Evolutionary conservation across 2,329 filamentous ascomycete genomes (phyloP), one percentile per base, ranked within the genome.

Genomic region (Raffaelea deltoideospora): DNA sequence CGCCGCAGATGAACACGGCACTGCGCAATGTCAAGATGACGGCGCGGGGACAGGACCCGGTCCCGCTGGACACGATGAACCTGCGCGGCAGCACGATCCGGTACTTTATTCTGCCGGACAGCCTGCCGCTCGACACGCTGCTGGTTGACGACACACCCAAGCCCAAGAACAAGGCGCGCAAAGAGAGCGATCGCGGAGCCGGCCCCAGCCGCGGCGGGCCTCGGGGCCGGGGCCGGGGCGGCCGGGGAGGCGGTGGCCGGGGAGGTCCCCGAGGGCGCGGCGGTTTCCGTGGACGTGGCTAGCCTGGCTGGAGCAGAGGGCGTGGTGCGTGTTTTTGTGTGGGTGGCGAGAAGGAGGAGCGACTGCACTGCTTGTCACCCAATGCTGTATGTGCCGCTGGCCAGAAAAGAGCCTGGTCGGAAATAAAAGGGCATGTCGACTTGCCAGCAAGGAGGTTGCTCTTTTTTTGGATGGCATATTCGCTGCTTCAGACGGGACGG

Each of bases 141-240:
- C 72, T 98, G 43, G 86, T 98, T 49, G 90, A 98, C 57, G 90
- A 98, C 61, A 77, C 85, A 51, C 86, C 88, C 35, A 98, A 98
- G 69, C 88, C 90, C 43, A 96, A 96, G 80, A 98, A 98, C 66
- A 98, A 98, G 76, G 88, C 90, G 20, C 76, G 88, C 55, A 98
- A 98, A 70, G 90, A 96, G 64, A 70, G 69, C 23, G 72, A 74
- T 41, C 65, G 77, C 33, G 70, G 66, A 10, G 59, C 68, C 24
- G 65, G 74, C 41, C n/a, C n/a, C n/a, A 60, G 69, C 15, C 43
- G 48, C 3, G 44, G 51, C 37, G 49, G 50, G 1, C 38, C 34
- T 4, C 42, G 48, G 9, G 50, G 50, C 5, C 56, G 59, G 17
- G 59, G 60, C 9, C 54, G 59, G 31, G 42, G 48, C 15, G 40